Evolutionary conservation across 2,329 filamentous ascomycete species (phyloP).

Genomic region (Aspergillus sp.): DNA sequence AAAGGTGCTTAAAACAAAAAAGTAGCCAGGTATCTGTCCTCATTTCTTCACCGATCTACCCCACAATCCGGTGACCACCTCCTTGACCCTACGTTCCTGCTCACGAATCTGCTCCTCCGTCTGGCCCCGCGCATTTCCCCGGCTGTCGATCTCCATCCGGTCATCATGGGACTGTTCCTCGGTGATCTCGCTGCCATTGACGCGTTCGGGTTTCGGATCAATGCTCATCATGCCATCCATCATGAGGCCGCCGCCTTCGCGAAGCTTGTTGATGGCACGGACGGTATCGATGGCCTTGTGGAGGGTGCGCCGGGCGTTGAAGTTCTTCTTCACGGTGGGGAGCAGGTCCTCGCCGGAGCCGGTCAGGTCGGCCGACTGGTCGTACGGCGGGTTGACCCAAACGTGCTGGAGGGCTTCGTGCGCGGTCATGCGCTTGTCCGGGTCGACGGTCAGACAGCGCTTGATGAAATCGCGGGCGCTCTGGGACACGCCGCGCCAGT

Average conservation of each 20-base stretch:
- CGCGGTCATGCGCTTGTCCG: slow-evolving; percentile 81
- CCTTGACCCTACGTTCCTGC: slow-evolving; percentile 59
- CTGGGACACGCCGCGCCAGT: slow-evolving; percentile 91
- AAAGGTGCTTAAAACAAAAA: background rate
- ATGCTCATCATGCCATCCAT: slow-evolving; percentile 61
- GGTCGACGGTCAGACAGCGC: slow-evolving; percentile 87
- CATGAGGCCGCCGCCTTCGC: slow-evolving; percentile 61
- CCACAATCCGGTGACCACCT: slow-evolving; percentile 60
- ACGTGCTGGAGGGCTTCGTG: slow-evolving; percentile 69
- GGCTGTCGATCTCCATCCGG: slow-evolving; percentile 56
- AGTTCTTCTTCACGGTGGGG: slow-evolving; percentile 68
- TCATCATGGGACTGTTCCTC: slow-evolving; percentile 27
- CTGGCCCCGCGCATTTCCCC: slow-evolving; percentile 60
- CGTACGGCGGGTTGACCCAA: slow-evolving; percentile 61
- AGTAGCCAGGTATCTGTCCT: background rate
- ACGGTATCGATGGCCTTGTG: slow-evolving; percentile 69
- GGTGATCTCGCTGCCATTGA: slow-evolving; percentile 44
- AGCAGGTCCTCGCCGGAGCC: slow-evolving; percentile 55
- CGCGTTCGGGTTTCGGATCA: slow-evolving; percentile 52
- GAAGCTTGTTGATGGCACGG: slow-evolving; percentile 65
- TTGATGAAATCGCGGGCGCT: slow-evolving; percentile 89
- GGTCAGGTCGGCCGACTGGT: slow-evolving; percentile 33
- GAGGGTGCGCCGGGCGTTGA: slow-evolving; percentile 64
- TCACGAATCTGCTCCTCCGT: slow-evolving; percentile 61
- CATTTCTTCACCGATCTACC: slow-evolving; percentile 21